Evolutionary conservation across 345 rosid species (phyloP).

Genomic region (Melaleuca alternifolia): DNA sequence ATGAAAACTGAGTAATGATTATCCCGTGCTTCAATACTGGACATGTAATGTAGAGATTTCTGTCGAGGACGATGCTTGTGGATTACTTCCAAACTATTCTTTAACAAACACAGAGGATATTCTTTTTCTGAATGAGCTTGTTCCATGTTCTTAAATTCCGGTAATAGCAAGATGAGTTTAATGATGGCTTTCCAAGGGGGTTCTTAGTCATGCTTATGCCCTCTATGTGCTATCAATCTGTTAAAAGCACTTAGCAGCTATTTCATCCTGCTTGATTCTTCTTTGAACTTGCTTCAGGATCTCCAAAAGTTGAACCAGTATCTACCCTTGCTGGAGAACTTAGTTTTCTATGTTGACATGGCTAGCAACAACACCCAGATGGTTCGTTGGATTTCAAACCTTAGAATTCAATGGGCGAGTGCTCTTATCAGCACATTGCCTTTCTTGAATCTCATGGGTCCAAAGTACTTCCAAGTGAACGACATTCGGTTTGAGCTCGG

Average conservation of each 20-base stretch:
- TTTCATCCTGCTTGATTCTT: background rate
- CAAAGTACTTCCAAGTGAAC: conserved; percentile 45
- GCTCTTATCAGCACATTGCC: conserved; percentile 31
- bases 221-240: background rate
- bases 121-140: background rate
- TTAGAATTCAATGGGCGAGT: conserved; percentile 68
- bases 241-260: background rate
- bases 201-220: background rate
- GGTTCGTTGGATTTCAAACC: conserved; percentile 27
- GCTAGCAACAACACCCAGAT: conserved; percentile 19
- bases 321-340: conserved; percentile 53
- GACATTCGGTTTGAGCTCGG: conserved; percentile 54
- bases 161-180: background rate
- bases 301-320: conserved; percentile 51
- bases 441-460: conserved; percentile 45
- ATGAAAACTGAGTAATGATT: background rate
- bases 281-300: conserved; percentile 32
- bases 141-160: background rate
- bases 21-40: background rate
- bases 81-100: background rate
- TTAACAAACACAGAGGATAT: background rate
- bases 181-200: background rate
- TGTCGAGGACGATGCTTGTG: background rate
- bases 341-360: conserved; percentile 34
- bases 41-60: background rate